These are phyloP conservation scores for Macrolepiota dolichaula DNA, from an alignment of 768 basidiomycete species.

Conservation along the genomic window DNA sequence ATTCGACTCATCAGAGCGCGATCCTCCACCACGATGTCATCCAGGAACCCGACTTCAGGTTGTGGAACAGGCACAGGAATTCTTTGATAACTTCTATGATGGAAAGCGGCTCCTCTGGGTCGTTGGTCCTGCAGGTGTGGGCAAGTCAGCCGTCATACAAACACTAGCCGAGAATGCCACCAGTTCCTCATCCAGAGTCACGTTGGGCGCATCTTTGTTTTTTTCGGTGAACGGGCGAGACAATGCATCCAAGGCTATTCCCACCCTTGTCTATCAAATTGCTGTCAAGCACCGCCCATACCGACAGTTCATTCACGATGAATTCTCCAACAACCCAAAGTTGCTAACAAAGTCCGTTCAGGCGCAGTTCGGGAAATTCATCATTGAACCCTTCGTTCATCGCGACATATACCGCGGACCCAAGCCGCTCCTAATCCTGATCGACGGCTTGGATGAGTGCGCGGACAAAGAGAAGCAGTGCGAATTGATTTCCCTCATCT, in stretches of 20 bases:
- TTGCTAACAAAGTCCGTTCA: slow-evolving; percentile 7
- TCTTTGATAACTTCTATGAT: neutral
- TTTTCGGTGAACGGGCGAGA: neutral
- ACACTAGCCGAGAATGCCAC: slow-evolving; percentile 6
- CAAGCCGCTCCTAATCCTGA: neutral
- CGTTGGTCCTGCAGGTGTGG: neutral
- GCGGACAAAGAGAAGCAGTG: neutral
- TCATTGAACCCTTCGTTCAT: slow-evolving; percentile 12
- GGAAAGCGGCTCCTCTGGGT: neutral
- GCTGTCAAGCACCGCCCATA: slow-evolving; percentile 6
- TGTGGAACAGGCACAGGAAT: neutral
- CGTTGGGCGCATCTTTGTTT: neutral
- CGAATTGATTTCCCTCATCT: neutral
- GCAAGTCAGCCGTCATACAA: neutral
- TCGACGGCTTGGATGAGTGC: slow-evolving; percentile 1
- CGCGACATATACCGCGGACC: neutral
- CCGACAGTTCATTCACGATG: neutral
- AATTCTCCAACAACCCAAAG: slow-evolving; percentile 7
- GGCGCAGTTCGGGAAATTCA: slow-evolving; percentile 12
- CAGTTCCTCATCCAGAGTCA: neutral
- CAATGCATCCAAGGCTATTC: neutral
- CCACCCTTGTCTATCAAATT: slow-evolving; percentile 21
- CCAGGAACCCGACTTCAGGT: neutral
- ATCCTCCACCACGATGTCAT: neutral
- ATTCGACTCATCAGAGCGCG: neutral